Evolutionary conservation across 2,329 filamentous ascomycete genomes (phyloP), one percentile per base, ranked within the genome.

Genomic region (Pestalotiopsis fici): DNA sequence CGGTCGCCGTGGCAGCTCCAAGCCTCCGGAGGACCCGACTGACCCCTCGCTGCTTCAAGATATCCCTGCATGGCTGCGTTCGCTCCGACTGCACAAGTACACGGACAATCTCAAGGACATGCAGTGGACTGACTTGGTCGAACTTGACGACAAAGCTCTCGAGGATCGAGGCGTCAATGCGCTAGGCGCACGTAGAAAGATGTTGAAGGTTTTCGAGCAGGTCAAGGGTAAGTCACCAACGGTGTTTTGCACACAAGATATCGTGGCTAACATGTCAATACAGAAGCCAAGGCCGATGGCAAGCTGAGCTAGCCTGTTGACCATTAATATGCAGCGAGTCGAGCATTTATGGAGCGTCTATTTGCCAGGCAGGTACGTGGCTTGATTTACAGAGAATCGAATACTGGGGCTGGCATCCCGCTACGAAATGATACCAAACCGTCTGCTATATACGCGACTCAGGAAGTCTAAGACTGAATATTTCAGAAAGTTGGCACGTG

Each of bases 191-290:
- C 87, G 96, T 73, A 92, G 95, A 78, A 99, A 99, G 88, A 97
- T 99, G 93, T 84, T 99, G 69, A 99, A 99, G 89, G 96, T 98
- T 66, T 98, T 98, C 81, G 96, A 98, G 75, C 95, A 98, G 84
- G 95, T 98, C 76, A 94, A 90, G 81, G 92, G 89, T 90, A 82
- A 71, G 82, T 74, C 25, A n/a, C 18, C 31, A 60, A 27, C 25
- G 35, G 11, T 31, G 25, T 39, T 4, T 11, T 15, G 21, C 6
- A n/a, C 37, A 5, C 56, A 18, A 23, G 12, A 39, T 39, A n/a
- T 3, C 15, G 12, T 31, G 21, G 63, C 78, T 83, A 74, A 83
- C 68, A 62, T 18, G 1, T 11, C 28, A 4, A 27, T 63, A 67
- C 74, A 90, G 91, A 93, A 77, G 92, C 92, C 72, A 93, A 91